Conservation (phyloP, 306 rosid genomes). For the Citrullus colocynthis region DNA sequence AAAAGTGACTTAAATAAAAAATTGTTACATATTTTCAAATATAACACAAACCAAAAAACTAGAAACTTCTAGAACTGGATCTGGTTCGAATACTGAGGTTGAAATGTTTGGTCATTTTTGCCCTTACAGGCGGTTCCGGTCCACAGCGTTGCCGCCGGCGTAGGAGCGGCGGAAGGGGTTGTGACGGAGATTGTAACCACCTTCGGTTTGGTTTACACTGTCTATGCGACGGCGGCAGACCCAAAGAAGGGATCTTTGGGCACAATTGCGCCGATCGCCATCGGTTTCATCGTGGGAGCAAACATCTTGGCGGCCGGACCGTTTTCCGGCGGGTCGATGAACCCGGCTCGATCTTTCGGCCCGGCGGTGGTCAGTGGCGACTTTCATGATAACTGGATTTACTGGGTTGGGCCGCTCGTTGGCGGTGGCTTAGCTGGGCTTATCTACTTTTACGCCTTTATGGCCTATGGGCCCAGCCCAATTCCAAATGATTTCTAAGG, state of each 20-base stretch:
- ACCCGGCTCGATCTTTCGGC: conserved; percentile 85
- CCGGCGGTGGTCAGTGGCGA: conserved; percentile 80
- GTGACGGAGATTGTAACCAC: conserved; percentile 64
- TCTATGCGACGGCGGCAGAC: conserved; percentile 88
- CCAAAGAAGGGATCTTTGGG: conserved; percentile 77
- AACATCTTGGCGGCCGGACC: conserved; percentile 89
- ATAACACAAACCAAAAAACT: no score
- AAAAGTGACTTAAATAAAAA: no score
- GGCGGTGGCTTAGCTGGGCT: conserved; percentile 93
- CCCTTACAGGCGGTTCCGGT: conserved; percentile 40
- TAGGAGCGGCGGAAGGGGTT: conserved; percentile 58
- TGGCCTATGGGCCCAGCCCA: conserved; percentile 46
- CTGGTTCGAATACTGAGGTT: background rate
- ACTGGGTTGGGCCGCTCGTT: conserved; percentile 79
- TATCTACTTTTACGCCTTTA: conserved; percentile 52
- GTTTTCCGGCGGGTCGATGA: conserved; percentile 91
- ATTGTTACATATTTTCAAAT: no score
- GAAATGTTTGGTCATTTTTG: background rate
- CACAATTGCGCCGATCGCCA: conserved; percentile 81
- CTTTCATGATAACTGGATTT: conserved; percentile 72
- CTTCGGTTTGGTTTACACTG: conserved; percentile 80
- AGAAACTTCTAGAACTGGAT: no score
- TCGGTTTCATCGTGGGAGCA: conserved; percentile 82
- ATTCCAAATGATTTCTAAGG: conserved; percentile 20
- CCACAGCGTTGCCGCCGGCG: conserved; percentile 59